Conservation (phyloP, 805 yeast species). For the Wickerhamiella hasegawae region DNA sequence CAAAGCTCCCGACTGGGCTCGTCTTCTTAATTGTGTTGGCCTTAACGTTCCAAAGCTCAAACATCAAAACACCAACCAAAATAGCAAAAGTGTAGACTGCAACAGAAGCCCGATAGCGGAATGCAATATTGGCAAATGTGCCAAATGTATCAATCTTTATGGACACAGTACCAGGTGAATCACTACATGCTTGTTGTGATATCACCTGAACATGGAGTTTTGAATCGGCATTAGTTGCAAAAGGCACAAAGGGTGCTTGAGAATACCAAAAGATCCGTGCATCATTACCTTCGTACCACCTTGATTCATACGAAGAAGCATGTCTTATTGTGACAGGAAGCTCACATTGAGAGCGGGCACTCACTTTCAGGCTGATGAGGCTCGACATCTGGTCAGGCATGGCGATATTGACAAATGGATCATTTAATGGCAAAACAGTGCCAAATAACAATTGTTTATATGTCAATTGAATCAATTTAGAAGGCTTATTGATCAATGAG, state of each 20-base stretch:
- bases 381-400: constrained; percentile 3
- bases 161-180: constrained; percentile 1
- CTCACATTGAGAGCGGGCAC: constrained; percentile 11
- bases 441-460: too few relatives aligned
- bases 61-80: too few relatives aligned
- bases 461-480: not conserved
- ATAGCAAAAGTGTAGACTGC: constrained; percentile 58
- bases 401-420: not conserved
- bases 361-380: constrained; percentile 4
- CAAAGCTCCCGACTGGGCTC: too few relatives aligned
- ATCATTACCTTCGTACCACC: constrained; percentile 9
- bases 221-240: not conserved
- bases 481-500: too few relatives aligned
- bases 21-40: too few relatives aligned
- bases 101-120: constrained; percentile 62
- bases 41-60: too few relatives aligned
- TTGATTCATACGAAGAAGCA: constrained; percentile 8
- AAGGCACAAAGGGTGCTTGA: constrained; percentile 14
- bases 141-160: constrained; percentile 32
- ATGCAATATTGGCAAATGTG: constrained; percentile 51
- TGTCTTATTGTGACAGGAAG: constrained; percentile 9
- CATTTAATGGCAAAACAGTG: too few relatives aligned
- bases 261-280: constrained; percentile 15
- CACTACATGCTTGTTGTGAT: not conserved
- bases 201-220: constrained; percentile 3